phyloP scores from a whole-genome alignment of 2,329 filamentous ascomycete species.

The Hawksworthiomyces lignivorus region DNA sequence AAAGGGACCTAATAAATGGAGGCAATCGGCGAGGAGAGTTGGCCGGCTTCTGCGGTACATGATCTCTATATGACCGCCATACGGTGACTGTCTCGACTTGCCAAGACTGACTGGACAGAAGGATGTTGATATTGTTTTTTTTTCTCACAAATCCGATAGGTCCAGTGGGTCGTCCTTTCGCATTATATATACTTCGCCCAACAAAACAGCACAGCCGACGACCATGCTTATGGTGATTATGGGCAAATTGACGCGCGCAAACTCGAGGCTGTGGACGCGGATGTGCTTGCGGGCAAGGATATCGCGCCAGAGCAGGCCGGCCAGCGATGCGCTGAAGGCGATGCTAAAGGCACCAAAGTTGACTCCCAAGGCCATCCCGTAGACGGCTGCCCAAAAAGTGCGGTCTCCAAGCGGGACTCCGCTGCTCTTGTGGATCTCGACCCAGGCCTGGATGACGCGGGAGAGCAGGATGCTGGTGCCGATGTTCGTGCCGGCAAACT shows the following conservation, averaged over 20 bases:
- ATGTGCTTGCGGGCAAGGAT: constrained; percentile 64
- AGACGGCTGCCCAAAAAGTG: constrained; percentile 66
- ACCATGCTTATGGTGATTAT: constrained; percentile 64
- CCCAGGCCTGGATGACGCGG: constrained; percentile 63
- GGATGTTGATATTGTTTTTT: too few species aligned
- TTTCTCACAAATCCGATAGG: too few species aligned
- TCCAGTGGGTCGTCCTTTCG: too few species aligned
- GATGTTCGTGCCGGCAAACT: constrained; percentile 73
- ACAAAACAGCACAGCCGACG: constrained; percentile 52
- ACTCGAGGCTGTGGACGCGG: constrained; percentile 53
- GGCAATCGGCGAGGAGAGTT: too few species aligned
- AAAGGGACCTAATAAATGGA: too few species aligned
- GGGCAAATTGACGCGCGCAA: constrained; percentile 60
- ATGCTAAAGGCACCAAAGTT: constrained; percentile 70
- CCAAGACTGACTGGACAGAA: too few species aligned
- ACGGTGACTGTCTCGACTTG: too few species aligned
- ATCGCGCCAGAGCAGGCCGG: constrained; percentile 65
- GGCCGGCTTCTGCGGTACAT: too few species aligned
- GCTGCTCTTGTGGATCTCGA: constrained; percentile 44
- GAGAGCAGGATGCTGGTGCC: constrained; percentile 67
- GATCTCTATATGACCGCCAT: too few species aligned
- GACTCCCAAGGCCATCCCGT: constrained; percentile 66
- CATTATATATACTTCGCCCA: constrained; percentile 57
- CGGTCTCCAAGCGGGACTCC: constrained; percentile 48
- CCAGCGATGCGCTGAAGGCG: constrained; percentile 63